These are phyloP conservation scores for Nelumbo lutea DNA, from an alignment of 164 flowering plant species.

Conservation along the genomic window DNA sequence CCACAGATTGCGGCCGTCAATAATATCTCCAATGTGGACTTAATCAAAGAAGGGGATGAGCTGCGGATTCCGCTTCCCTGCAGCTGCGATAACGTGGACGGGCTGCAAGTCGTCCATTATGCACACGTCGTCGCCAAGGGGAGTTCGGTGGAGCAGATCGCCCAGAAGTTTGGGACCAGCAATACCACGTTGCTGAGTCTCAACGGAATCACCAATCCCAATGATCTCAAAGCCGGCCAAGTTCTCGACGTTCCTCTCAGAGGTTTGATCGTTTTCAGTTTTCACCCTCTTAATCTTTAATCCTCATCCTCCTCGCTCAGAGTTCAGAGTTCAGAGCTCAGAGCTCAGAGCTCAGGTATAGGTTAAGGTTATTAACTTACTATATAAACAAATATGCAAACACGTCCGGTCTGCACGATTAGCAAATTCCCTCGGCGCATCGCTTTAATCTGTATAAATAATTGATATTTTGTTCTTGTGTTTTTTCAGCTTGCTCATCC, in stretches of 20 bases:
- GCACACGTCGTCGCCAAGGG: conserved; percentile 49
- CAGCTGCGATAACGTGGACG: conserved; percentile 62
- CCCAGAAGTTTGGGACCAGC: conserved; percentile 38
- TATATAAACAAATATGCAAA: too few relatives aligned
- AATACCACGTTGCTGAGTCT: conserved; percentile 29
- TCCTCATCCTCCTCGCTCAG: too few relatives aligned
- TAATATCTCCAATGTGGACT: conserved; percentile 19
- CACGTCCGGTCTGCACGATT: too few relatives aligned
- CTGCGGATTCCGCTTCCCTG: conserved; percentile 65
- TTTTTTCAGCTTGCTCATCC: conserved; percentile 53
- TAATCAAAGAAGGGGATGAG: conserved; percentile 34
- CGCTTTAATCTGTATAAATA: too few relatives aligned
- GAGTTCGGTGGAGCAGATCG: conserved; percentile 47
- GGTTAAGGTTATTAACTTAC: too few relatives aligned
- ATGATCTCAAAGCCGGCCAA: conserved; percentile 41
- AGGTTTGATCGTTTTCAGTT: conserved; percentile 32
- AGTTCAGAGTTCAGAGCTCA: too few relatives aligned
- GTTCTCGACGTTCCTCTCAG: conserved; percentile 66
- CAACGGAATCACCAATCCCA: conserved; percentile 35
- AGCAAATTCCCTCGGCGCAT: too few relatives aligned
- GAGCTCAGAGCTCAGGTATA: too few relatives aligned
- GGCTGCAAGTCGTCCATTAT: conserved; percentile 50
- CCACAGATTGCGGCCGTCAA: conserved; percentile 39
- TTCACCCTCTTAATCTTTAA: neutral
- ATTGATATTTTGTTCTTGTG: neutral